Percentiles rank a stretch among this genome's conserved stretches.
Evolutionary conservation across 441 rosid genomes (phyloP).

Genomic region (Breynia disticha): DNA sequence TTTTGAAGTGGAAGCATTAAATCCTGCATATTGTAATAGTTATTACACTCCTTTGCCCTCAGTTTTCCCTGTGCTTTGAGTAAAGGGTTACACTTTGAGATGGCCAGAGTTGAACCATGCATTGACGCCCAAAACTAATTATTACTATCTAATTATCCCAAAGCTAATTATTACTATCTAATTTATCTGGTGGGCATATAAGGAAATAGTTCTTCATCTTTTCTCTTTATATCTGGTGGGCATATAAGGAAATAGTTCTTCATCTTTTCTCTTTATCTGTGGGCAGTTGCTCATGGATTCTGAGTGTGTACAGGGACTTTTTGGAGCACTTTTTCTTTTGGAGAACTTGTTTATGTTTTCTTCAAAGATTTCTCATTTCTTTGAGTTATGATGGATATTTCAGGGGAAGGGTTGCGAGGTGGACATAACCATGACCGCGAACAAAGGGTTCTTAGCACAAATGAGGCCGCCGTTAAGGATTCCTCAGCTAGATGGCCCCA

Average conservation of each 20-base stretch:
- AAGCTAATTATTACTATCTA: too few relatives aligned
- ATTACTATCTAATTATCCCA: too few relatives aligned
- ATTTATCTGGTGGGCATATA: too few relatives aligned
- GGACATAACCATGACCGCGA: conserved; percentile 14
- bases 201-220: neutral
- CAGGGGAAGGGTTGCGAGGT: conserved; percentile 36
- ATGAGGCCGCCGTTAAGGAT: conserved; percentile 38
- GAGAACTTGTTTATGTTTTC: neutral
- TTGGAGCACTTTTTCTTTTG: neutral
- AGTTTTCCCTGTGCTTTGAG: too few relatives aligned
- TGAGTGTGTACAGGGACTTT: neutral
- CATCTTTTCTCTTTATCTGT: neutral
- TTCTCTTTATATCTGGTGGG: neutral
- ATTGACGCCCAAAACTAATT: too few relatives aligned
- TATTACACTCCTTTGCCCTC: too few relatives aligned
- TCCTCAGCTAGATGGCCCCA: conserved; percentile 89
- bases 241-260: neutral
- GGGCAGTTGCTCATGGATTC: too few relatives aligned
- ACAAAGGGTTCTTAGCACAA: conserved; percentile 23
- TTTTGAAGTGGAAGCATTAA: too few relatives aligned
- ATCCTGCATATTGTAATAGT: too few relatives aligned
- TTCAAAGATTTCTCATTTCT: conserved; percentile 3
- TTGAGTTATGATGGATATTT: conserved; percentile 13
- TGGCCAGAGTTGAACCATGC: too few relatives aligned
- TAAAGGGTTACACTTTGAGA: too few relatives aligned